Base-by-base conservation (phyloP, 371 early-diverging fungal genomes). In the Nematocida sp. region DNA sequence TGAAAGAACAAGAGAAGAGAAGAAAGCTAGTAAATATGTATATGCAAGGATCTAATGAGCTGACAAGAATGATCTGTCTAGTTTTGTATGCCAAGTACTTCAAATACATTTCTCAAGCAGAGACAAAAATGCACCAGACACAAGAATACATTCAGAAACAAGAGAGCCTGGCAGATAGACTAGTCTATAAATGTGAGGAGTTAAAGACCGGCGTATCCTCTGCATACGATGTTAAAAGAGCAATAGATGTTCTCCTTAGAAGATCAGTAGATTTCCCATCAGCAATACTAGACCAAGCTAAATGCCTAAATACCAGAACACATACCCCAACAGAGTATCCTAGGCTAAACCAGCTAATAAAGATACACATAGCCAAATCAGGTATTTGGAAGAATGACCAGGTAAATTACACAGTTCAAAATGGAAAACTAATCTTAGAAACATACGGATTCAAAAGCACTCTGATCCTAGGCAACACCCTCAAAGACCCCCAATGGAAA, bases 1-100 rank as follows among this genome's bases (percentile, higher is more conserved):
- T 49, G 23, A 66, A 66, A 60, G 67, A 66, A 31, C 67, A 66
- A 66, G 67, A 66, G 29, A 66, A 60, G 46, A 54, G 67, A 43
- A 31, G 67, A 57, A 61, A 40, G 29, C 13, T 66, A 19, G 58
- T 66, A 5, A 17, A 60, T 15, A 47, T 66, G 25, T 66, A 66
- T 48, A 41, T 21, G 17, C 27, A 58, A 19, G 67, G 58, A 41
- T 29, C 58, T 5, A 32, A 54, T 19, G 67, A 66, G 49, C 61
- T 66, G 31, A 46, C 21, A 23, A 66, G 40, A 29, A 32, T 66
- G 31, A 11, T 66, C 13, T 27, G 27, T 7, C 35, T 58, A 27
- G 3, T 38, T 34, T 19, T 66, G 4, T 23, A 37, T 32, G 3
- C 54, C 13, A 66, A 55, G 40, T 29, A 66, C 40, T 7, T 66